Evolutionary conservation across 768 basidiomycete species (phyloP), one percentile per base, ranked within the genome.

Genomic region (Fomitopsis serialis): DNA sequence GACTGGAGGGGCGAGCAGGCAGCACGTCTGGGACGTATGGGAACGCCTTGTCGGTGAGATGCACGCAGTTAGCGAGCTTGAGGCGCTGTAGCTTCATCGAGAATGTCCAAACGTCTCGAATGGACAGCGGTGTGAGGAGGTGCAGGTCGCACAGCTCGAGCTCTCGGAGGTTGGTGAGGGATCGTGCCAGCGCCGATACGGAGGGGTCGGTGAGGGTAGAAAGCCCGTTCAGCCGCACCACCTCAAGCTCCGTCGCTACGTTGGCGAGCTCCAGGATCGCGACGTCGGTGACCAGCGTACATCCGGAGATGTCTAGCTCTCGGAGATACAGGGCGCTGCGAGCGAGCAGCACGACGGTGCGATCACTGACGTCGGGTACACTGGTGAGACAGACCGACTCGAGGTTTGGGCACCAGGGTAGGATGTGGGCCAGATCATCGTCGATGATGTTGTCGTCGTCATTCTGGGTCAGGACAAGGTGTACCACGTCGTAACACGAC

Each of bases 31-130:
- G 40, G 24, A 25, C 29, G 50, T 47, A 54, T n/a, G 57, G 92
- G 66, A 95, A 89, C 1, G 83, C 83, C 60, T 78, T 83, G 72
- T 95, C 91, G 24, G 88, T 88, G 59, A 97, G 70, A 13, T 82
- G 73, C 24, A 78, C 67, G 66, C 92, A 97, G 49, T 88, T 85
- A 36, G 88, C 84, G 45, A 98, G 70, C 59, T 87, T 83, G 55
- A 97, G 66, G 44, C 78, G 81, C 8, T 89, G 78, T 50, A 98
- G 74, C 63, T 83, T 88, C 57, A 89, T 81, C 43, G 87, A 87
- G 68, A 84, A 90, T 27, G 78, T 76, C 78, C 93, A 87, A n/a
- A 97, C 75, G 62, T 92, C 89, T 35, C 87, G 81, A 32, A 92
- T 75, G 0, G 89, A 83, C 44, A 78, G 65, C 6, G 80, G 78